phyloP scores from a whole-genome alignment of 2,329 filamentous ascomycete species.

The Colletotrichum musae region DNA sequence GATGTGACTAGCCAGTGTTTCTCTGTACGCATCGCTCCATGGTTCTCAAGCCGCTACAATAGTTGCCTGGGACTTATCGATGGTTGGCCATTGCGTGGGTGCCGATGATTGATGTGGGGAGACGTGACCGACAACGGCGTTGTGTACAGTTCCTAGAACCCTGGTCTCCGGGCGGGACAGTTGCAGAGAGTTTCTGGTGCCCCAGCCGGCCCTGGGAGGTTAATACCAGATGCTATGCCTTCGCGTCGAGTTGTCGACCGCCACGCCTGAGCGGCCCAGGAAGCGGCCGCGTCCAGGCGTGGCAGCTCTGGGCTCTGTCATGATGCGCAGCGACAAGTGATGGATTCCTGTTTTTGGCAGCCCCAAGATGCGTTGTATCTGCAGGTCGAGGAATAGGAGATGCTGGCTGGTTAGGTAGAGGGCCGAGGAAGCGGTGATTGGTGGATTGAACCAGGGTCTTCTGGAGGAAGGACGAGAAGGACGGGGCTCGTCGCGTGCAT shows the following conservation, averaged over 20 bases:
- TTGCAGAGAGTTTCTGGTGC: constrained; percentile 19
- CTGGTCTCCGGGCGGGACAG: constrained; percentile 4
- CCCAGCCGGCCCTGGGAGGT: constrained; percentile 12
- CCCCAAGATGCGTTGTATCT: not conserved
- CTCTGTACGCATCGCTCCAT: constrained; percentile 18
- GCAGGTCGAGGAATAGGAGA: not conserved
- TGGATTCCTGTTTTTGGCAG: not conserved
- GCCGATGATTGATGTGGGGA: constrained; percentile 33
- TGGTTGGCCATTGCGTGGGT: constrained; percentile 16
- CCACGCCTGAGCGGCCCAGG: not conserved
- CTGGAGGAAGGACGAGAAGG: constrained; percentile 7
- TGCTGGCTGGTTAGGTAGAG: constrained; percentile 6
- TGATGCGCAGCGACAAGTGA: not conserved
- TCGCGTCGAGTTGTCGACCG: constrained; percentile 10
- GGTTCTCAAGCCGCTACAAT: constrained; percentile 31
- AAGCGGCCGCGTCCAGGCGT: not conserved
- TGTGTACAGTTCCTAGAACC: constrained; percentile 22
- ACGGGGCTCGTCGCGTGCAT: constrained; percentile 16
- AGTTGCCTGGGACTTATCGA: constrained; percentile 30
- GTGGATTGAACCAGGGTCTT: constrained; percentile 20
- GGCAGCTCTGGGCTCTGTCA: constrained; percentile 5
- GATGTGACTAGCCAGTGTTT: constrained; percentile 14
- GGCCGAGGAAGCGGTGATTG: constrained; percentile 8
- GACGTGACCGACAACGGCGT: constrained; percentile 31
- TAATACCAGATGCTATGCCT: constrained; percentile 30